phyloP scores from a whole-genome alignment of 805 yeast species.

The Grigorovia transvaalensis region DNA sequence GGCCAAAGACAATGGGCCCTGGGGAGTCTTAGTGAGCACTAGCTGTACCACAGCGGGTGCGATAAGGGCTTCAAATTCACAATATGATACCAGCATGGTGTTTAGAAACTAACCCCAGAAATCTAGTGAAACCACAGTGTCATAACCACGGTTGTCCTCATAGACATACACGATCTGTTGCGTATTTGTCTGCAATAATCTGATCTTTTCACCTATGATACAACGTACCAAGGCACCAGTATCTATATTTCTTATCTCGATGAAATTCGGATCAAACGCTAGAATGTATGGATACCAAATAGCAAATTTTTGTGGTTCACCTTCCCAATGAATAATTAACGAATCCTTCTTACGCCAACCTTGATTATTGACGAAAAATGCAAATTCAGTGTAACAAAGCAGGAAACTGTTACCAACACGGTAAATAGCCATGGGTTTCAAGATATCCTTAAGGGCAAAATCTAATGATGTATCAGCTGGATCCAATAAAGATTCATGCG shows the following conservation, averaged over 20 bases:
- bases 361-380: slow-evolving; percentile 85
- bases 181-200: slow-evolving; percentile 79
- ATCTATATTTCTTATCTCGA: slow-evolving; percentile 87
- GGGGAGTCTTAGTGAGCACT: background rate
- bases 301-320: slow-evolving; percentile 85
- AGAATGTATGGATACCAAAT: slow-evolving; percentile 87
- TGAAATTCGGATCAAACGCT: slow-evolving; percentile 82
- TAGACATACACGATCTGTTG: slow-evolving; percentile 90
- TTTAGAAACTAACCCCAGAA: slow-evolving; percentile 50
- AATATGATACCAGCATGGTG: too few relatives aligned
- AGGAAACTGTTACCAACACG: slow-evolving; percentile 82
- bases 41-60: too few relatives aligned
- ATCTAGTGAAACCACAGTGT: slow-evolving; percentile 84
- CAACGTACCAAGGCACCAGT: slow-evolving; percentile 77
- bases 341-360: slow-evolving; percentile 95
- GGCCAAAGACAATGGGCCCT: background rate
- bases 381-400: slow-evolving; percentile 82
- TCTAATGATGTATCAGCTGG: slow-evolving; percentile 98
- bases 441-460: slow-evolving; percentile 60
- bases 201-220: slow-evolving; percentile 84
- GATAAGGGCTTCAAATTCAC: too few relatives aligned
- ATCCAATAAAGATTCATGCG: slow-evolving; percentile 81
- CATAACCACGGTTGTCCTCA: slow-evolving; percentile 82
- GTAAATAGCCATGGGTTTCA: slow-evolving; percentile 86
- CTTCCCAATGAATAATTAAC: slow-evolving; percentile 96